These are phyloP conservation scores for Rubia peregrina DNA, from an alignment of 305 asterid species.

Conservation along the genomic window DNA sequence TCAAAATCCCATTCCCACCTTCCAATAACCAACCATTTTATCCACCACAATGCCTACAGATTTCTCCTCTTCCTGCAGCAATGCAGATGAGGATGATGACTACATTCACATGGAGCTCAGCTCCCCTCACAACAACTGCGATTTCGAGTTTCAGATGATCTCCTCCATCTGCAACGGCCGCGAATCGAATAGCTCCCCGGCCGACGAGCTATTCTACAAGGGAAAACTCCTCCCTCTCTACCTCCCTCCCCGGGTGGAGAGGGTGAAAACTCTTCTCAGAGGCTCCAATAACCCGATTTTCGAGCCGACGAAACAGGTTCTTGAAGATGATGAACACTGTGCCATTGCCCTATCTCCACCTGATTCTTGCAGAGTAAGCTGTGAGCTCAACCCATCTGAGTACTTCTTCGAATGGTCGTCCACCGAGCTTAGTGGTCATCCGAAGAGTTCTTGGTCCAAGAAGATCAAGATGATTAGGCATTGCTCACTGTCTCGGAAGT, in stretches of 20 bases:
- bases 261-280: constrained; percentile 41
- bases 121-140: constrained; percentile 36
- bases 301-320: constrained; percentile 11
- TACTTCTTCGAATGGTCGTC: constrained; percentile 82
- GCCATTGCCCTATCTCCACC: constrained; percentile 40
- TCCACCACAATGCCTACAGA: constrained; percentile 27
- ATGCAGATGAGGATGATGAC: constrained; percentile 41
- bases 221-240: constrained; percentile 87
- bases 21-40: constrained; percentile 11
- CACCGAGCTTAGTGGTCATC: constrained; percentile 35
- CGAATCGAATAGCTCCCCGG: constrained; percentile 39
- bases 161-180: constrained; percentile 22
- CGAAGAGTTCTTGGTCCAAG: constrained; percentile 51
- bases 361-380: constrained; percentile 66
- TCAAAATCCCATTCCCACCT: constrained; percentile 33
- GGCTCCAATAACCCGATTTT: constrained; percentile 20
- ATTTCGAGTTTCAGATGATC: constrained; percentile 79
- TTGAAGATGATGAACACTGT: constrained; percentile 21
- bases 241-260: constrained; percentile 51
- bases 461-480: constrained; percentile 48
- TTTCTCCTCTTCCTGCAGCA: constrained; percentile 4
- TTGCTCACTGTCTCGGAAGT: constrained; percentile 42
- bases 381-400: constrained; percentile 59
- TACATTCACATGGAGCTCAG: constrained; percentile 71
- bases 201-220: constrained; percentile 84